Conservation (phyloP, 139 green algal genomes). For the Mesotaenium endlicherianum region DNA sequence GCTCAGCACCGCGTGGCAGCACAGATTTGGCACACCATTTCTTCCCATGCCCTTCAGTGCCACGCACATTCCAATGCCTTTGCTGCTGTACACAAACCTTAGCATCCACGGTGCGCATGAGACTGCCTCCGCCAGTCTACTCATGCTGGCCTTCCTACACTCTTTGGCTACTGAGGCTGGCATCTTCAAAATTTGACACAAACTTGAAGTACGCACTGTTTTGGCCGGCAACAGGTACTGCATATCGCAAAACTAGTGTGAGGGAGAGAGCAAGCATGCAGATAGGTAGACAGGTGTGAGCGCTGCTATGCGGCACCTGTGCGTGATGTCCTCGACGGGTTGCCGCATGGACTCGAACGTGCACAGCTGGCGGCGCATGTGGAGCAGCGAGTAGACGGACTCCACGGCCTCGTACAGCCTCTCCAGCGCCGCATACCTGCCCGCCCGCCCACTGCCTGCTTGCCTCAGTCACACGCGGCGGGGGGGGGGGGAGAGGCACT, state of each 20-base stretch:
- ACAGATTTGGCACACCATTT: no score
- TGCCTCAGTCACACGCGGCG: background rate
- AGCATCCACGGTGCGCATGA: no score
- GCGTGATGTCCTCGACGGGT: background rate
- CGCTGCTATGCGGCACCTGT: background rate
- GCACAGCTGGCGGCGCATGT: background rate
- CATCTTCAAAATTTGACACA: background rate
- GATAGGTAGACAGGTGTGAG: background rate
- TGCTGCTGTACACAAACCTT: no score
- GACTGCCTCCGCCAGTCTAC: no score
- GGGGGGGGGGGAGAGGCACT: background rate
- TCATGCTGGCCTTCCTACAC: background rate
- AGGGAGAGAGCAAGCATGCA: background rate
- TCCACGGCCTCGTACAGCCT: background rate
- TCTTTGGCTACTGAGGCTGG: no score
- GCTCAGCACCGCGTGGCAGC: no score
- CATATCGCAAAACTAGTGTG: background rate
- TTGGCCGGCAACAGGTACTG: no score
- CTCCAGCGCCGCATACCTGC: background rate
- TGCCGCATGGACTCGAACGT: background rate
- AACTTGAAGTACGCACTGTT: background rate
- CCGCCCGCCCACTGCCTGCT: background rate
- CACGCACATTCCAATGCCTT: no score
- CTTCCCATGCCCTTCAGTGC: no score
- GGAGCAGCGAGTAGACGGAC: background rate